Base-by-base conservation (phyloP, 495 filamentous ascomycete genomes). In the Trichoderma orchidacearum region DNA sequence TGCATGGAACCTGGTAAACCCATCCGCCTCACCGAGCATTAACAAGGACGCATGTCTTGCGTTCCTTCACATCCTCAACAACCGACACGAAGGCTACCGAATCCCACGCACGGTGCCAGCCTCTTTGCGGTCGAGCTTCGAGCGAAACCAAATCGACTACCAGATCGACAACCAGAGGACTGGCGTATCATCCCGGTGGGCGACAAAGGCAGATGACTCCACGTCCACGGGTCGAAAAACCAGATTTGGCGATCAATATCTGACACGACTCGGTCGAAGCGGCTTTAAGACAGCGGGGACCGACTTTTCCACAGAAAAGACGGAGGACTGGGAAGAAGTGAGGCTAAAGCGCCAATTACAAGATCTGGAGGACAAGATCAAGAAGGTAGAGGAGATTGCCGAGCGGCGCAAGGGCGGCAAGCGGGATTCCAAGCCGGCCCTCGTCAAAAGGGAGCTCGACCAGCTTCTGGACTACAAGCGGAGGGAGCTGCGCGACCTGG, bases 1-100 rank as follows among this genome's bases (percentile, higher is more conserved):
- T 15, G 93, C 93, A 8, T 98, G 93, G 93, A 98, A 96, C 72
- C 80, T 97, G 11, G 87, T 96, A 58, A 97, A 97, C 74, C 92
- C 93, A 9, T 87, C 84, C 9, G 86, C 85, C 35, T 75, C 76
- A 3, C 68, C 79, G 38, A 82, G 83, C 25, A 91, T 98, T 68
- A 92, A 89, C 65, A 98, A 96, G 73, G 90, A 98, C 66, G 90
- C 93, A 53, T 83, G 83, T 38, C 83, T 97, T 15, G 90, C 89
- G 5, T 97, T 98, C 75, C 80, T 98, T 25, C 93, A 98, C 67
- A 91, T 97, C 62, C 83, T 98, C 27, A 95, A 93, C 67, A 83
- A 87, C 72, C 85, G 93, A 6, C 92, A 96, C 68, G 92, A 97
- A 65, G 94, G 93, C 23, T 96, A 77, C 77, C 85, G 94, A 51